Conservation (phyloP, 495 filamentous ascomycete species). For the Xylaria castorea region DNA sequence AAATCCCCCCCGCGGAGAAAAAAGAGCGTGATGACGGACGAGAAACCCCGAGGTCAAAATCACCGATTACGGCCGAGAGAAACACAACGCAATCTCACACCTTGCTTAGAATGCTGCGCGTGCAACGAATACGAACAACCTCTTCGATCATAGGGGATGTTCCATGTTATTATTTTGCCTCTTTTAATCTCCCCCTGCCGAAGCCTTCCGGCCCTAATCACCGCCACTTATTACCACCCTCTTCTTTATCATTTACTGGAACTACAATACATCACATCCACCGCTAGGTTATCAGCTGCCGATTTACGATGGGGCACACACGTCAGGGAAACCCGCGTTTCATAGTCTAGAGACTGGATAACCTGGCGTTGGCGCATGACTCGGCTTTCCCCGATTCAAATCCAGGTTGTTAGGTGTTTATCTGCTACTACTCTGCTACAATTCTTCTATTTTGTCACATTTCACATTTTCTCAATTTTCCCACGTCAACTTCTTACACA, state of each 20-base stretch:
- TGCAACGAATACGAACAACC: background rate
- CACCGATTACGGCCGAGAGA: background rate
- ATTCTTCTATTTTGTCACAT: background rate
- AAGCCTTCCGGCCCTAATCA: constrained; percentile 9
- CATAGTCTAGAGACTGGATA: background rate
- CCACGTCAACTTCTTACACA: background rate
- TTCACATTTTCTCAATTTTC: background rate
- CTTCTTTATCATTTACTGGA: background rate
- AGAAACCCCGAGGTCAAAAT: background rate
- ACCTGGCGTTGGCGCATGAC: background rate
- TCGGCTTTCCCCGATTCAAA: background rate
- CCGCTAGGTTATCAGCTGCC: background rate
- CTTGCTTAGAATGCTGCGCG: background rate
- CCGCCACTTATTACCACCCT: background rate
- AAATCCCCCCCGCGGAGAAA: background rate
- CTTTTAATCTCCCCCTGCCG: background rate
- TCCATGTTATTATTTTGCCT: background rate
- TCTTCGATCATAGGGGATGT: background rate
- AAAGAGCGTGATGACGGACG: background rate
- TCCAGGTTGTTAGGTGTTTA: background rate
- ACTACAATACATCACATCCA: background rate
- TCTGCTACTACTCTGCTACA: background rate
- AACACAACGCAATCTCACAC: background rate
- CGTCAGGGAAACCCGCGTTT: background rate
- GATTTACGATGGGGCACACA: background rate